Percentiles rank a stretch among this genome's conserved stretches.
phyloP scores from a whole-genome alignment of 2,329 filamentous ascomycete species.

The Talaromyces sp. region DNA sequence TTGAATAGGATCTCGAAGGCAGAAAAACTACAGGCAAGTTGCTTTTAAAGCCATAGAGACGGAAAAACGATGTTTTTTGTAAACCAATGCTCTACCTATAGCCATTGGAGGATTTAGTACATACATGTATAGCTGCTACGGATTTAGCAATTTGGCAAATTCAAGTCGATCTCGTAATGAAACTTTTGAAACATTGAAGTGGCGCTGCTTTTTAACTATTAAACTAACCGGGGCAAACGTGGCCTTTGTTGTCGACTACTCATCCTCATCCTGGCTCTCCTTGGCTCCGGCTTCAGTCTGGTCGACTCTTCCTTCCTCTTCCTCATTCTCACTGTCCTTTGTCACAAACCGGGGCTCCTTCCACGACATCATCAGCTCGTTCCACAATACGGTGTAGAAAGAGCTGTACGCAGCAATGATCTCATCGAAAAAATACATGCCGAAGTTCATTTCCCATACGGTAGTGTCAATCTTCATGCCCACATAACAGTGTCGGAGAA shows the following conservation, averaged over 20 bases:
- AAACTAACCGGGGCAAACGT: neutral
- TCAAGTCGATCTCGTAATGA: neutral
- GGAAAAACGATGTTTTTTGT: neutral
- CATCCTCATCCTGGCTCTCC: neutral
- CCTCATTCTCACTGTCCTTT: conserved; percentile 6
- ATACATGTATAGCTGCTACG: neutral
- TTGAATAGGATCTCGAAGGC: conserved; percentile 63
- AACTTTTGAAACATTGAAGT: neutral
- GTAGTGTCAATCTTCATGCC: conserved; percentile 60
- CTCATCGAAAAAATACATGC: conserved; percentile 60
- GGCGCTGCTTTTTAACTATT: neutral
- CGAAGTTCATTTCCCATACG: conserved; percentile 55
- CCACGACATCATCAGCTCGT: conserved; percentile 64
- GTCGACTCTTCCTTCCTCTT: conserved; percentile 10
- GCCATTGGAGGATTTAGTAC: neutral
- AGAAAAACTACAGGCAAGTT: conserved; percentile 81
- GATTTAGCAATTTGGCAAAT: neutral
- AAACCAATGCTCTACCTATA: neutral
- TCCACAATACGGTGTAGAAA: conserved; percentile 61
- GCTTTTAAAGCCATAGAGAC: conserved; percentile 55
- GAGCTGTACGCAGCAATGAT: conserved; percentile 52
- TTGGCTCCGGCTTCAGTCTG: neutral
- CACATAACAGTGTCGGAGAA: conserved; percentile 52
- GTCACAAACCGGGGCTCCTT: conserved; percentile 46
- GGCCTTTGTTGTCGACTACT: neutral